Conservation (phyloP, 495 filamentous ascomycete species). For the Hypoxylon lienhwacheense region DNA sequence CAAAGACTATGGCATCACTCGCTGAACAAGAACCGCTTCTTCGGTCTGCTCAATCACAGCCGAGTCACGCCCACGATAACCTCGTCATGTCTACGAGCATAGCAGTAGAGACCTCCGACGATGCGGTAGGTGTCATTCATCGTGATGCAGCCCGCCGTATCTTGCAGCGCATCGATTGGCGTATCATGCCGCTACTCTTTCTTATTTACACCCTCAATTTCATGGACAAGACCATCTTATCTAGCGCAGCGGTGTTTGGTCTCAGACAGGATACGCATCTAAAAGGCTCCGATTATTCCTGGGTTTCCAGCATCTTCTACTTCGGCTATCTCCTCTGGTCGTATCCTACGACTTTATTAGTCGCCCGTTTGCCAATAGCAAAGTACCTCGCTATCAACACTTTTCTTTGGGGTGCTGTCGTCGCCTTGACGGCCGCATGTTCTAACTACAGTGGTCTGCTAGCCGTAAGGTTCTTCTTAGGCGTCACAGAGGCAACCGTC, state of each 20-base stretch:
- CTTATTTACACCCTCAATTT: constrained; percentile 39
- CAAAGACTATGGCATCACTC: constrained; percentile 16
- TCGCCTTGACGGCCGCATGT: constrained; percentile 73
- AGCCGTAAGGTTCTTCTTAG: constrained; percentile 59
- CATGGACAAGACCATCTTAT: constrained; percentile 46
- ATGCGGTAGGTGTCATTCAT: constrained; percentile 6
- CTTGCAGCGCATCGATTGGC: constrained; percentile 39
- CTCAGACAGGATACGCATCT: constrained; percentile 40
- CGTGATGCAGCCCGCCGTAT: constrained; percentile 26
- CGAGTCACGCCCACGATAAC: constrained; percentile 1
- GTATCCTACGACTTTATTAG: constrained; percentile 36
- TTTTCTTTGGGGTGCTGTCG: constrained; percentile 64
- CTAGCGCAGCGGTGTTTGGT: constrained; percentile 42
- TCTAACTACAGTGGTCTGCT: constrained; percentile 69
- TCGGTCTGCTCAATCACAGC: constrained; percentile 8
- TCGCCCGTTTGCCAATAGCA: constrained; percentile 39
- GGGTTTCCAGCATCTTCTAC: constrained; percentile 43
- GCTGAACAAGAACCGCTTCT: constrained; percentile 20
- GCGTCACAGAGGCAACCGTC: constrained; percentile 56
- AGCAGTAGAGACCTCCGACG: constrained; percentile 5
- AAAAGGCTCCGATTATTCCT: constrained; percentile 42
- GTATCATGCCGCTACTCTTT: constrained; percentile 38
- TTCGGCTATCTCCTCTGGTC: constrained; percentile 41
- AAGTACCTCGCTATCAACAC: constrained; percentile 36
- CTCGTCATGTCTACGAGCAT: constrained; percentile 8